phyloP scores from a whole-genome alignment of 1,139 yeast genomes.

The Pneumocystis jirovecii region DNA sequence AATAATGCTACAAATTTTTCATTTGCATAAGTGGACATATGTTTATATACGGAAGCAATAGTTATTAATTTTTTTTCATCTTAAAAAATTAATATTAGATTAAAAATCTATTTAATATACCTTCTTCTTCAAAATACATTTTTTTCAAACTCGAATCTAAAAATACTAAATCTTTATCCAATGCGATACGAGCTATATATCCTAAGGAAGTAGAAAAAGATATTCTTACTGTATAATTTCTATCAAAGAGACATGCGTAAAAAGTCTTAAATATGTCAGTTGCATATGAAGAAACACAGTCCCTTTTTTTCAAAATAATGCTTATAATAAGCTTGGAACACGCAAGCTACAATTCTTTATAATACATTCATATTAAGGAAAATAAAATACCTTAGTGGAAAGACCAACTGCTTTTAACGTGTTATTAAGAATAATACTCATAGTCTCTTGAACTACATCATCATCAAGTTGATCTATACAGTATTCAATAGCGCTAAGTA shows the following conservation, averaged over 20 bases:
- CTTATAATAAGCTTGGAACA: constrained; percentile 41
- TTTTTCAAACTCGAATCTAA: constrained; percentile 39
- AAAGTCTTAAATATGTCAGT: constrained; percentile 47
- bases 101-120: neutral
- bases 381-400: constrained; percentile 81
- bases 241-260: constrained; percentile 45
- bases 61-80: constrained; percentile 30
- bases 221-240: constrained; percentile 56
- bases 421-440: constrained; percentile 30
- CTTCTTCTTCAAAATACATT: constrained; percentile 37
- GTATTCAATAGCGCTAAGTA: constrained; percentile 75
- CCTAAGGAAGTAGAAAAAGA: constrained; percentile 77
- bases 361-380: constrained; percentile 23
- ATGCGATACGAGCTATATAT: constrained; percentile 51
- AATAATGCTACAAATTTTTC: constrained; percentile 53
- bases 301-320: constrained; percentile 44
- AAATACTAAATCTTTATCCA: constrained; percentile 37
- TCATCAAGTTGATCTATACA: constrained; percentile 47
- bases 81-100: neutral
- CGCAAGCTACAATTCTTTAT: neutral
- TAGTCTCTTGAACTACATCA: constrained; percentile 36
- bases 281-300: constrained; percentile 43
- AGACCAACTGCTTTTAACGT: constrained; percentile 64
- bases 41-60: constrained; percentile 50
- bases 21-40: constrained; percentile 54